phyloP scores from a whole-genome alignment of 2,329 filamentous ascomycete species.

The Chalaropsis thielavioides region DNA sequence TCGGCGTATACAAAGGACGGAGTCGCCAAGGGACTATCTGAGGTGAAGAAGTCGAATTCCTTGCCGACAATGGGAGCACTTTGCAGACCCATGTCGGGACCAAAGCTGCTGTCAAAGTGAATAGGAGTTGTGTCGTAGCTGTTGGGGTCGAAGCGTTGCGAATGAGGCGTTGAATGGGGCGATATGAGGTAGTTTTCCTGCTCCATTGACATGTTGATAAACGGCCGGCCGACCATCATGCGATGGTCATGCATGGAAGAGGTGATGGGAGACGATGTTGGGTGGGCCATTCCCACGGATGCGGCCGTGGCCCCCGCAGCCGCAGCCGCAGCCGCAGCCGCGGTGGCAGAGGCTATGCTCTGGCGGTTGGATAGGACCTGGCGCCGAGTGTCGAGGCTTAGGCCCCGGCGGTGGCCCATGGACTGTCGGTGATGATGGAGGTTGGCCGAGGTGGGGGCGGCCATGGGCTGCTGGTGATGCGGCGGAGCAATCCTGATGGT shows the following conservation, averaged over 20 bases:
- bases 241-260: constrained; percentile 19
- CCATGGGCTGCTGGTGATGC: constrained; percentile 27
- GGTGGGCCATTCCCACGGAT: constrained; percentile 9
- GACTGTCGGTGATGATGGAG: constrained; percentile 12
- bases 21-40: constrained; percentile 33
- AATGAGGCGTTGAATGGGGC: constrained; percentile 40
- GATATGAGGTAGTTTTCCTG: constrained; percentile 42
- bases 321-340: constrained; percentile 13
- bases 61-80: constrained; percentile 25
- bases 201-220: constrained; percentile 3
- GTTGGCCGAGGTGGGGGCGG: constrained; percentile 7
- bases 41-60: constrained; percentile 37
- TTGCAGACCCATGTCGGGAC: constrained; percentile 17
- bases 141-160: constrained; percentile 37
- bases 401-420: constrained; percentile 58
- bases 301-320: constrained; percentile 27
- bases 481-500: constrained; percentile 47
- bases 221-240: constrained; percentile 24
- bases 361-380: constrained; percentile 24
- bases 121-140: constrained; percentile 32
- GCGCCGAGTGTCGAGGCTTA: constrained; percentile 65
- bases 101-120: constrained; percentile 35
- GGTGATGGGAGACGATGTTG: constrained; percentile 28
- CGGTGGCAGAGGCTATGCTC: constrained; percentile 19
- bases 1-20: constrained; percentile 36